Percentiles rank a stretch among this genome's conserved stretches.
These are phyloP conservation scores for Russula virescens DNA, from an alignment of 768 basidiomycete genomes.

Conservation along the genomic window DNA sequence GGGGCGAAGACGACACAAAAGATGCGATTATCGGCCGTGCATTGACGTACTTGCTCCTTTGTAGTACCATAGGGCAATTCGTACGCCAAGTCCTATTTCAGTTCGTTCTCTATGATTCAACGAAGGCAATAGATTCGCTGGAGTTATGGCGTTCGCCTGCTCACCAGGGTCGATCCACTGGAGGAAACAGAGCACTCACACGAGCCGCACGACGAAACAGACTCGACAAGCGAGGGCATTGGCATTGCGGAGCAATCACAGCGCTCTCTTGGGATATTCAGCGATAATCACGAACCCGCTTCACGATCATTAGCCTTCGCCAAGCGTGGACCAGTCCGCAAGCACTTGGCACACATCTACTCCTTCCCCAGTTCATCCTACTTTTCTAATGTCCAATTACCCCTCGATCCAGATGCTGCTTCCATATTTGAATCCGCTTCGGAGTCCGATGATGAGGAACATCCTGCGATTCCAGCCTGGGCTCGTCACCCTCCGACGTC, in stretches of 20 bases:
- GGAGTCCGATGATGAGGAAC: conserved; percentile 27
- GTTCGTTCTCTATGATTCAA: not conserved
- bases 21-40: conserved; percentile 91
- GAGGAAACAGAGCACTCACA: conserved; percentile 36
- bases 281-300: not conserved
- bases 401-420: conserved; percentile 3
- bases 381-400: conserved; percentile 4
- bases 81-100: conserved; percentile 38
- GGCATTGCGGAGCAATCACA: not conserved
- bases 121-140: conserved; percentile 61
- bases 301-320: not conserved
- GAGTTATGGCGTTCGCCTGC: conserved; percentile 85
- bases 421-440: conserved; percentile 23
- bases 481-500: conserved; percentile 28
- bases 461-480: conserved; percentile 17
- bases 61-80: conserved; percentile 94
- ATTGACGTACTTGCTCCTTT: conserved; percentile 83
- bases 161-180: conserved; percentile 50
- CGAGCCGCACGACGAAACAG: conserved; percentile 18
- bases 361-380: conserved; percentile 60
- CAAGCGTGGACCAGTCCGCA: not conserved
- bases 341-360: conserved; percentile 40
- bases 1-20: conserved; percentile 73
- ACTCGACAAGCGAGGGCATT: not conserved
- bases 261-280: not conserved